Base-by-base conservation (phyloP, 2,329 filamentous ascomycete genomes). In the Chaetomium olivaceum region DNA sequence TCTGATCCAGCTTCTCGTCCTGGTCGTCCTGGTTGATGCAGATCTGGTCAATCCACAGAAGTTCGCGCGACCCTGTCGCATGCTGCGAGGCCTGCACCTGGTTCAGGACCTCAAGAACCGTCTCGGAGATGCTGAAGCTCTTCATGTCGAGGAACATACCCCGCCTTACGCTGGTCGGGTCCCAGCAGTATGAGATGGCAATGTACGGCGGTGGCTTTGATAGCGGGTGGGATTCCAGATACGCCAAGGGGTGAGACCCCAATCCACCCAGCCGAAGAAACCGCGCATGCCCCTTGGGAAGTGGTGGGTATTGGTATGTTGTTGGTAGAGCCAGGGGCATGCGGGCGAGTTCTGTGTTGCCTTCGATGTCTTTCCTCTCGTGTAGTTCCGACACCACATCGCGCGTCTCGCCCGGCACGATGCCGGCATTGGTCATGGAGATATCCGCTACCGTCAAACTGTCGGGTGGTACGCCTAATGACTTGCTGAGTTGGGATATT, bases 101-200 rank as follows among this genome's bases (percentile, higher is more conserved):
- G n/a, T 57, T 57, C 11, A 57, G n/a, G n/a, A 57, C 55, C 21
- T 57, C 55, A 3, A 57, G 55, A 3, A 57, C 55, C 55, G 55
- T 57, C 55, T 57, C 55, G 7, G 55, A 43, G 8, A 57, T 39
- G 23, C 31, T 43, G 55, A 57, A 57, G 31, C 33, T 39, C 36
- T 57, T 25, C 55, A 25, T 23, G 36, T 57, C 55, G 1, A 57
- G 36, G 12, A 57, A 39, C 31, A 57, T 39, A 21, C 55, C 33
- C n/a, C 33, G 31, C 6, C 31, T 21, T 3, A 33, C 31, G 36
- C 55, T 57, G 31, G 31, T 57, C 21, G 33, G 31, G 23, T 39
- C 33, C 55, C 55, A 39, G 11, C 55, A 57, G 55, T 57, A 57
- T 7, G 55, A 57, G 5, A 57, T 43, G 12, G 33, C 55, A n/a